Base-by-base conservation (phyloP, 176 grass and related monocot genomes). In the Carex cristatella region DNA sequence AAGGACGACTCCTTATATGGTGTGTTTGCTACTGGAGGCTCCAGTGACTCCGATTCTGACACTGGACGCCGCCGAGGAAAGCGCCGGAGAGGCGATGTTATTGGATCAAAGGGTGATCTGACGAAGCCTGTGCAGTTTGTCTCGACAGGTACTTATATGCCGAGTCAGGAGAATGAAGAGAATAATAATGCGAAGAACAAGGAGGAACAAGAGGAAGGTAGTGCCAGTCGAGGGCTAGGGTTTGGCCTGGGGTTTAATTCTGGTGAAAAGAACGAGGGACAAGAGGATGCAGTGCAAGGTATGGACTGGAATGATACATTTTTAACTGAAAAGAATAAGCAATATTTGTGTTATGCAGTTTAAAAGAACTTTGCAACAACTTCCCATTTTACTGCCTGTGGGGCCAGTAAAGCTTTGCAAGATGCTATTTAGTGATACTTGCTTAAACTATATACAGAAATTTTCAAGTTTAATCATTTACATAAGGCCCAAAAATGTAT, bases 1-100 rank as follows among this genome's bases (percentile, higher is more conserved):
- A 87, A 84, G 14, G 95, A 98, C 61, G 93, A 93, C 76, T 72
- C 85, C 51, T 37, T 98, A 85, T 91, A 94, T 69, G 92, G 95
- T 0, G 81, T 83, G 19, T 83, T 83, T 11, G 81, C 81, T 0
- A 57, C 51, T 33, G 74, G 74, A 79, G 81, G 61, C 46, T 83
- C 63, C 81, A 83, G 63, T 53, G 81, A 83, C 42, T 83, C 81
- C 63, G 81, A 83, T 46, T 83, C 81, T 7, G 79, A 81, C n/a
- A 49, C 32, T 19, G 81, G 81, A 31, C 81, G 81, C 5, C 81
- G 79, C 35, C 7, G 79, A 46, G n/a, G 62, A 23, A 69, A 83
- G 63, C 62, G 81, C 42, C 42, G 81, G 42, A 57, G 48, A 57
- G 74, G 53, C 14, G 81, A 55, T 30, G 81, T 33, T 27, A n/a